Evolutionary conservation across 2,329 filamentous ascomycete species (phyloP).

Genomic region (Periglandula ipomoeae): DNA sequence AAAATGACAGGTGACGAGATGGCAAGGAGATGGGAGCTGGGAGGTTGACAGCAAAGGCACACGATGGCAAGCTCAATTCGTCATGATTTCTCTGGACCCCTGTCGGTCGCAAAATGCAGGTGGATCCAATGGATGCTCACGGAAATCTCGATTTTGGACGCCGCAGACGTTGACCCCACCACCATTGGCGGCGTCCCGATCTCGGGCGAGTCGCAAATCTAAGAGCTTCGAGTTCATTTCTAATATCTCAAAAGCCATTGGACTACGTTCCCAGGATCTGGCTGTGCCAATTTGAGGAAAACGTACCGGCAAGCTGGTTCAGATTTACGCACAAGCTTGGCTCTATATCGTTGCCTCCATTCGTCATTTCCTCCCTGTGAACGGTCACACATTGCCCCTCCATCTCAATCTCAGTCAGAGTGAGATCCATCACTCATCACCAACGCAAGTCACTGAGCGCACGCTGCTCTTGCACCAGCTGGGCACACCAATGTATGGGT

Average conservation of each 20-base stretch:
- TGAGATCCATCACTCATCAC: neutral
- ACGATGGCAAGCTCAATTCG: neutral
- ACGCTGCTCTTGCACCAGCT: neutral
- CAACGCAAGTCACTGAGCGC: neutral
- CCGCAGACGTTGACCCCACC: neutral
- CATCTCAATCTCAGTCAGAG: neutral
- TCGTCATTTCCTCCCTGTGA: too few species aligned
- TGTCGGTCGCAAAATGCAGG: neutral
- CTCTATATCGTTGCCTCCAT: too few species aligned
- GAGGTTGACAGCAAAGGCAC: too few species aligned
- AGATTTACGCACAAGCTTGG: too few species aligned
- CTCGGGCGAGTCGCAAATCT: slow-evolving; percentile 1
- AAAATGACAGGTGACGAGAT: too few species aligned
- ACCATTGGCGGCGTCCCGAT: slow-evolving; percentile 1
- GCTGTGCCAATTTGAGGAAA: too few species aligned
- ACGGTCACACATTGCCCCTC: neutral
- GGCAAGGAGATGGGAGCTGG: neutral
- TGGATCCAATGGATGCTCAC: slow-evolving; percentile 7
- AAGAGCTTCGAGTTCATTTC: too few species aligned
- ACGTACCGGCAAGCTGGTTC: too few species aligned
- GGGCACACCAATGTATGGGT: neutral
- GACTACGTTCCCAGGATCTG: neutral
- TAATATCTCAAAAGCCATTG: neutral
- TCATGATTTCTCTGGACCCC: neutral
- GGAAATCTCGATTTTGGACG: slow-evolving; percentile 2